Evolutionary conservation across 2,329 filamentous ascomycete species (phyloP).

Genomic region (Ceratocystis cubensis): DNA sequence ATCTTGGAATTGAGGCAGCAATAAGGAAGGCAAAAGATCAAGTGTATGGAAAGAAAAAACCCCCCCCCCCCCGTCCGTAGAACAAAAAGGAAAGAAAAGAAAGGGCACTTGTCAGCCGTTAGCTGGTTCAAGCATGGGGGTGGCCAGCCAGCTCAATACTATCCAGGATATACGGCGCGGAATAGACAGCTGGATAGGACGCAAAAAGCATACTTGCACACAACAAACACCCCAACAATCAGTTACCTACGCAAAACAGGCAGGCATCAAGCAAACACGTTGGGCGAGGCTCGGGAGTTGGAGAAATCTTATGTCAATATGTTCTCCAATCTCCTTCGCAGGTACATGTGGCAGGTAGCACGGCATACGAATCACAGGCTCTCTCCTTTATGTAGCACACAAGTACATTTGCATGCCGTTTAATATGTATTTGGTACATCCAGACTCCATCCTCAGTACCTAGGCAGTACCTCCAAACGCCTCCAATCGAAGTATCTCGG

Average conservation of each 20-base stretch:
- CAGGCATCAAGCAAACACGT: too few relatives aligned
- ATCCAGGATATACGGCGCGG: neutral
- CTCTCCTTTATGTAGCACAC: neutral
- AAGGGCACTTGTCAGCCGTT: neutral
- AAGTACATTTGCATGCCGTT: neutral
- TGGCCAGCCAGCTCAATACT: neutral
- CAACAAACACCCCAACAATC: neutral
- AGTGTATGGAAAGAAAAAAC: neutral
- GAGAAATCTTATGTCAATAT: neutral
- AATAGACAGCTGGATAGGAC: neutral
- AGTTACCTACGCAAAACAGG: too few relatives aligned
- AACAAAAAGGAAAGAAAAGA: conserved; percentile 1
- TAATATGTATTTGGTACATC: neutral
- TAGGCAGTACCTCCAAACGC: neutral
- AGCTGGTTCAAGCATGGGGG: neutral
- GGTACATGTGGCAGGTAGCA: neutral
- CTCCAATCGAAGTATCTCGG: neutral
- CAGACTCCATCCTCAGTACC: neutral
- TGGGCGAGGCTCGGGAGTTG: neutral
- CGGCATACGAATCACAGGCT: neutral
- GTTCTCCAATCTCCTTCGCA: neutral
- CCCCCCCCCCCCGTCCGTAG: too few relatives aligned
- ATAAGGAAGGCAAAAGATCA: neutral
- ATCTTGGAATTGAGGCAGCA: neutral
- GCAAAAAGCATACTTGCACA: neutral